Conservation (phyloP, 352 stramenopile genomes). For the Phytophthora quininea region DNA sequence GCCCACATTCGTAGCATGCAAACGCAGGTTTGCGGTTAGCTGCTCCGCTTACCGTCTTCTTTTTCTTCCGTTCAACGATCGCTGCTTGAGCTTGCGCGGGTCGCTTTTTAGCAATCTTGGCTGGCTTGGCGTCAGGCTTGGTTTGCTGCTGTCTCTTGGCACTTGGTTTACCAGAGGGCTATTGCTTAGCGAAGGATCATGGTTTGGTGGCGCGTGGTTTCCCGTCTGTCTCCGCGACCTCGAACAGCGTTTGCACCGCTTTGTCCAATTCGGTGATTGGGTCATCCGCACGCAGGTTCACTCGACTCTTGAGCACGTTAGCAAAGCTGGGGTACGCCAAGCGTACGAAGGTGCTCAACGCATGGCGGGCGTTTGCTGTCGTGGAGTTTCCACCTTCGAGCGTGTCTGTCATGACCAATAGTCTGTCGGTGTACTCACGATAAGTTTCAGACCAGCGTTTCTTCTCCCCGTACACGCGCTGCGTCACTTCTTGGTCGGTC, state of each 20-base stretch:
- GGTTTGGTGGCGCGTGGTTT: neutral
- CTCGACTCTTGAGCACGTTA: neutral
- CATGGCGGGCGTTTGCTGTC: neutral
- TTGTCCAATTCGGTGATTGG: neutral
- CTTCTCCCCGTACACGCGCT: neutral
- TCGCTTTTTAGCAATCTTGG: neutral
- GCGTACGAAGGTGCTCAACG: neutral
- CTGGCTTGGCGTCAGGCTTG: neutral
- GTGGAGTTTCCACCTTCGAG: neutral
- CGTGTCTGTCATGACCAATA: neutral
- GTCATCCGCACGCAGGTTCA: neutral
- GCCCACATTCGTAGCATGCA: neutral
- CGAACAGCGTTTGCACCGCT: neutral
- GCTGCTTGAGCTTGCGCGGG: neutral
- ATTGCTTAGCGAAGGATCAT: neutral
- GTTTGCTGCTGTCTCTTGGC: neutral
- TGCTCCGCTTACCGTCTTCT: neutral
- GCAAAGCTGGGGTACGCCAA: neutral
- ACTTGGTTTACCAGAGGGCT: neutral
- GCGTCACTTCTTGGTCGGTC: neutral
- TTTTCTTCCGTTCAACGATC: neutral
- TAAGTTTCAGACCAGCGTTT: neutral
- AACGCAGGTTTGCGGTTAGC: neutral
- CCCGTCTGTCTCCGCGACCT: neutral
- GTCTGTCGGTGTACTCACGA: neutral